Evolutionary conservation across 768 basidiomycete genomes (phyloP), one percentile per base, ranked within the genome.

Genomic region (Leccinum olivaceopallidum): DNA sequence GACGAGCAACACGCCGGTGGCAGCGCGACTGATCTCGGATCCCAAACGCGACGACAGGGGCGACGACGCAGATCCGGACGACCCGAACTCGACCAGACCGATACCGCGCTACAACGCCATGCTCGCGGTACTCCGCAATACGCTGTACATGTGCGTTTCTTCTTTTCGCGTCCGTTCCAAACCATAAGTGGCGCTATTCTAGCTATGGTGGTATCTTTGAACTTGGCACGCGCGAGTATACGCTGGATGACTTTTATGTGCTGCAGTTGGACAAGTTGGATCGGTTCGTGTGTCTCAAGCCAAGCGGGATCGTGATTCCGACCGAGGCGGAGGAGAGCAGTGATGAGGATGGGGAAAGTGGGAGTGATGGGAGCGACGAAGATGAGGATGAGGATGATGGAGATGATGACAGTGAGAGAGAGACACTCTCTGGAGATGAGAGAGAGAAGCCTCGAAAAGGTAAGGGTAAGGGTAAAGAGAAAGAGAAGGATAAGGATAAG

Each of bases 161-260:
- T 28, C 22, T 12, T 9, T 50, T 37, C 13, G 32, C 5, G 14
- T 4, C 6, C 5, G 6, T n/a, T 56, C 49, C 16, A 13, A 16
- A 49, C 8, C 0, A 53, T 59, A 7, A 60, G 37, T 44, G 20
- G 10, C 28, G 14, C 4, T 34, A 4, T 14, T 55, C 60, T 37
- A 91, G 92, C 58, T 95, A 95, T 67, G 93, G 94, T 10, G 94
- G 94, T 0, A 95, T 95, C 18, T 89, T 85, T 65, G 95, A 96
- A 73, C 81, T 84, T 16, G 89, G 92, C 0, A 80, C 89, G 13
- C 83, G 85, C 24, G 94, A 97, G 73, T 94, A 90, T 65, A 95
- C 94, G 0, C 78, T 97, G 6, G 93, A 95, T 68, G 95, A 96
- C 67, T 97, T 95, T 68, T 79, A 94, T 73, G 79, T 83, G 2